Evolutionary conservation across 2,329 filamentous ascomycete genomes (phyloP).

Genomic region (Neonectria hederae): DNA sequence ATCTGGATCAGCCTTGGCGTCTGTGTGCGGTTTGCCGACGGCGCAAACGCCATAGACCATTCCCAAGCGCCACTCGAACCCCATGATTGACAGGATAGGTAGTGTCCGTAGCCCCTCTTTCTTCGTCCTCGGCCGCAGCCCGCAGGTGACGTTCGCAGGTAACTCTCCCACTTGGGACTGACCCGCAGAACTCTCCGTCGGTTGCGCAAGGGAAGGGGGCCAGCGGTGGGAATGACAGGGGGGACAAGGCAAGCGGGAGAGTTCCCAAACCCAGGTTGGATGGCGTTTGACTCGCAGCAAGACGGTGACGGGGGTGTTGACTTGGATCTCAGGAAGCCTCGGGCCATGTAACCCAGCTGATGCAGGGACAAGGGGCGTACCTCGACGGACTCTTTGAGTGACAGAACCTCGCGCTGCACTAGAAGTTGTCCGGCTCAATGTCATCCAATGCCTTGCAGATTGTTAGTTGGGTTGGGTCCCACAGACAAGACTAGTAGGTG

Average conservation of each 20-base stretch:
- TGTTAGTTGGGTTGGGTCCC: not conserved
- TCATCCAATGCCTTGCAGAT: conserved; percentile 22
- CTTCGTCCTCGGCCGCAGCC: not conserved
- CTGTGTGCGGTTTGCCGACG: not conserved
- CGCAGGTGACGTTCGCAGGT: not conserved
- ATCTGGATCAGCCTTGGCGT: conserved; percentile 11
- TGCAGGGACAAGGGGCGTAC: conserved; percentile 36
- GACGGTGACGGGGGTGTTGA: conserved; percentile 1
- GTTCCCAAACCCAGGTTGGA: conserved; percentile 26
- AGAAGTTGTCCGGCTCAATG: conserved; percentile 1
- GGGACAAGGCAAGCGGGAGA: conserved; percentile 16
- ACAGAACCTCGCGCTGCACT: conserved; percentile 22
- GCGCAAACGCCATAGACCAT: conserved; percentile 1
- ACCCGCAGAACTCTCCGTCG: conserved; percentile 2
- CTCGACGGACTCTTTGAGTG: conserved; percentile 31
- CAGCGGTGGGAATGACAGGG: not conserved
- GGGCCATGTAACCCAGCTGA: conserved; percentile 16
- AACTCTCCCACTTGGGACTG: conserved; percentile 1
- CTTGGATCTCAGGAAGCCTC: conserved; percentile 18
- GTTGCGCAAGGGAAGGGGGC: conserved; percentile 1
- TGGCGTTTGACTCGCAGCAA: conserved; percentile 37
- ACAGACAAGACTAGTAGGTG: conserved; percentile 4
- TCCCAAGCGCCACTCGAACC: not conserved
- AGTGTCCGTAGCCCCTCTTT: not conserved
- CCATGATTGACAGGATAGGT: not conserved